phyloP scores from a whole-genome alignment of 2,329 filamentous ascomycete genomes.

The Fusarium drepaniforme region DNA sequence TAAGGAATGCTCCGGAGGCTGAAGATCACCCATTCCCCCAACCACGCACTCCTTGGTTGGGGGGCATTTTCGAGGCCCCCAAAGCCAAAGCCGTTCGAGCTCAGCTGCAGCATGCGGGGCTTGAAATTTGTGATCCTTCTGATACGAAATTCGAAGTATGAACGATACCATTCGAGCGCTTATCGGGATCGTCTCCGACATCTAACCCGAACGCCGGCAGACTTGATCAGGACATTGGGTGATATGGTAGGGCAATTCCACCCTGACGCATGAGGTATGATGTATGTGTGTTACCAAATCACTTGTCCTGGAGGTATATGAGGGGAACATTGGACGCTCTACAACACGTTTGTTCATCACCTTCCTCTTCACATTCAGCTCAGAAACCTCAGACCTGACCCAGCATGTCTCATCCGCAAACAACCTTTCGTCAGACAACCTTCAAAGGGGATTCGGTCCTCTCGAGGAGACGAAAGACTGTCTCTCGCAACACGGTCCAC shows the following conservation, averaged over 20 bases:
- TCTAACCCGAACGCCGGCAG: background rate
- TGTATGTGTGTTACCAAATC: background rate
- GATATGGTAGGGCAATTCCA: background rate
- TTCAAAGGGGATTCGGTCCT: conserved; percentile 54
- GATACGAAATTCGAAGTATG: background rate
- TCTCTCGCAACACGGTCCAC: conserved; percentile 55
- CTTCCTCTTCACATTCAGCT: background rate
- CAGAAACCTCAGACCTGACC: background rate
- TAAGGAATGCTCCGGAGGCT: background rate
- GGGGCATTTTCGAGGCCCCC: background rate
- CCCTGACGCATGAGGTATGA: background rate
- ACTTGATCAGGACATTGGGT: background rate
- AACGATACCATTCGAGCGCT: conserved; percentile 8
- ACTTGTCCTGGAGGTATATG: background rate
- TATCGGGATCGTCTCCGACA: conserved; percentile 9
- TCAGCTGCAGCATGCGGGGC: background rate
- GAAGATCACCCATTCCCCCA: background rate
- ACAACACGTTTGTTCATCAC: background rate
- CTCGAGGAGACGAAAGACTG: conserved; percentile 47
- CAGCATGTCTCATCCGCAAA: conserved; percentile 50
- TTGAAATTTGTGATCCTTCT: background rate
- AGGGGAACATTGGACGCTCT: background rate
- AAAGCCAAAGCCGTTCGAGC: background rate
- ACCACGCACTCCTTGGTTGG: background rate
- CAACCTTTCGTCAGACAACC: conserved; percentile 50